Evolutionary conservation across 768 basidiomycete species (phyloP).

Genomic region (Mycena leptocephala): DNA sequence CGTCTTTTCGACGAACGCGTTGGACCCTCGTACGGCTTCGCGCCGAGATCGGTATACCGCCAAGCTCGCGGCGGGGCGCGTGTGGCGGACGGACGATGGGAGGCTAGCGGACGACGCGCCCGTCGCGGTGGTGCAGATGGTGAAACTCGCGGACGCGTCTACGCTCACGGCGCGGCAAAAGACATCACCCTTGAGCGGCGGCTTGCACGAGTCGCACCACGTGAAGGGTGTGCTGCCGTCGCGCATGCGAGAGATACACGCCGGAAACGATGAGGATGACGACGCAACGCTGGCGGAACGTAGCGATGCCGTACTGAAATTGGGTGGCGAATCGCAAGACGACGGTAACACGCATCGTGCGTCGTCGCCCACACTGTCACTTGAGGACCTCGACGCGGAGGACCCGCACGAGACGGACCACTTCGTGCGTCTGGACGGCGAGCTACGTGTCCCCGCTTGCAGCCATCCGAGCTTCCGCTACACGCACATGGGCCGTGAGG

Average conservation of each 20-base stretch:
- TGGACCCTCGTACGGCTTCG: constrained; percentile 15
- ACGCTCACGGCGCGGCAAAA: neutral
- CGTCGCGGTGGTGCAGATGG: neutral
- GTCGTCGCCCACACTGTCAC: constrained; percentile 28
- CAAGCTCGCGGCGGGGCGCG: constrained; percentile 16
- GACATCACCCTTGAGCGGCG: neutral
- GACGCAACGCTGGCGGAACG: neutral
- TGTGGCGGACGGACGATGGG: constrained; percentile 27
- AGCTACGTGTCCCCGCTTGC: constrained; percentile 29
- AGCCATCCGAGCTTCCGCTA: constrained; percentile 29
- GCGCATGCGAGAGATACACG: constrained; percentile 16
- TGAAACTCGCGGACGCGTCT: neutral
- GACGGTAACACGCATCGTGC: neutral
- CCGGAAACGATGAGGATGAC: neutral
- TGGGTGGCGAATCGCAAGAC: neutral
- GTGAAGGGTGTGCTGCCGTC: constrained; percentile 9
- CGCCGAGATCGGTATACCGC: constrained; percentile 18
- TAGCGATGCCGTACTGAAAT: neutral
- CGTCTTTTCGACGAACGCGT: constrained; percentile 19
- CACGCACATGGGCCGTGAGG: constrained; percentile 31
- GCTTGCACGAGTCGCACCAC: neutral
- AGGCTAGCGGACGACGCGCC: constrained; percentile 20
- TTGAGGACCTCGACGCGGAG: constrained; percentile 21
- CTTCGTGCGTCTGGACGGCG: constrained; percentile 33
- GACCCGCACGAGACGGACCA: constrained; percentile 12